Evolutionary conservation across 148 eudicot species (phyloP).

Genomic region (Polygonum maritimum): DNA sequence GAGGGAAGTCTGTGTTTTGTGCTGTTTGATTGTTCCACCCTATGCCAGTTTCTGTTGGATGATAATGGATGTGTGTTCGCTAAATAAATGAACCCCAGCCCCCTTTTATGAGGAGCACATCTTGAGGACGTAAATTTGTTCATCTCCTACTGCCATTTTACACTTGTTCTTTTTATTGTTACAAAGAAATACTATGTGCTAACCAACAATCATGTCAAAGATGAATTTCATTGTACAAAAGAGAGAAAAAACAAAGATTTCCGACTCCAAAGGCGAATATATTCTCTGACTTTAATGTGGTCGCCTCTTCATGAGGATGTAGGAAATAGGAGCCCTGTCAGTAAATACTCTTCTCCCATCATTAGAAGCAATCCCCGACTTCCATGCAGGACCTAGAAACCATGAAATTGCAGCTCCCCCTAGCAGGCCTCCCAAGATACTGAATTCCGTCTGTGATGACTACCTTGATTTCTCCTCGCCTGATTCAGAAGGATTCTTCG

Average conservation of each 20-base stretch:
- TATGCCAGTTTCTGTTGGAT: background rate
- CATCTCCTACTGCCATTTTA: background rate
- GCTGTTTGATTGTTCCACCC: background rate
- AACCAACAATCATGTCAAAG: no score
- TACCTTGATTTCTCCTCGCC: constrained; percentile 15
- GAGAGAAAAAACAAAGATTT: no score
- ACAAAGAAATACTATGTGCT: background rate
- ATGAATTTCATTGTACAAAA: no score
- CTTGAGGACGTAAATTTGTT: background rate
- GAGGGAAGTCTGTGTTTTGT: no score
- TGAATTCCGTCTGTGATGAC: constrained; percentile 40
- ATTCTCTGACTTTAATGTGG: background rate
- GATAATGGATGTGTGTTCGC: background rate
- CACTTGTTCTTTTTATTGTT: background rate
- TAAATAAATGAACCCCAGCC: background rate
- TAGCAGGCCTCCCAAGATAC: constrained; percentile 48
- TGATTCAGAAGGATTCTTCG: constrained; percentile 29
- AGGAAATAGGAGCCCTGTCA: constrained; percentile 38
- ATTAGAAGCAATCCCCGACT: constrained; percentile 14
- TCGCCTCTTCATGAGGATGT: constrained; percentile 15
- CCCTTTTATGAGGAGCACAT: background rate
- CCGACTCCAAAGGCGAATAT: background rate
- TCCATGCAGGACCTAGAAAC: constrained; percentile 60
- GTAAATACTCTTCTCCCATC: constrained; percentile 25
- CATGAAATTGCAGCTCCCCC: constrained; percentile 55